phyloP scores from a whole-genome alignment of 1,284 basidiomycete genomes.

The Trichosporon ovoides region DNA sequence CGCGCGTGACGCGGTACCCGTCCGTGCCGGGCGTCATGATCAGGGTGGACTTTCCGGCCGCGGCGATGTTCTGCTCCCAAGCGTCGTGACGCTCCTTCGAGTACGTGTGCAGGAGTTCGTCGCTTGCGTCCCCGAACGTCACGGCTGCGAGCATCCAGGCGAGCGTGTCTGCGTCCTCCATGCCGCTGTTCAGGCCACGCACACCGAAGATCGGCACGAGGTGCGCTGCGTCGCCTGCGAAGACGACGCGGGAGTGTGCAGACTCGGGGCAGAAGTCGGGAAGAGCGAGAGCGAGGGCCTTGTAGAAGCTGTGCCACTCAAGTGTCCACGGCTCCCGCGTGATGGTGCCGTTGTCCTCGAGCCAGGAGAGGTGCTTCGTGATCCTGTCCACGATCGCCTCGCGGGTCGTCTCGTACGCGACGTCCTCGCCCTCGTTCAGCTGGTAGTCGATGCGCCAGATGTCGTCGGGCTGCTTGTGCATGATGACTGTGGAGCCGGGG shows the following conservation, averaged over 20 bases:
- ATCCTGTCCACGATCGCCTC: conserved; percentile 16
- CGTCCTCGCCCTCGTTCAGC: conserved; percentile 15
- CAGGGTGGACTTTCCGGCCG: conserved; percentile 17
- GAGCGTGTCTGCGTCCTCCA: conserved; percentile 21
- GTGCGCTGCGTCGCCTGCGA: conserved; percentile 21
- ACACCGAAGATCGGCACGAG: conserved; percentile 23
- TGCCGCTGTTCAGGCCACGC: conserved; percentile 20
- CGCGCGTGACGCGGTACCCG: conserved; percentile 19
- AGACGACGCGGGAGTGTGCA: conserved; percentile 14
- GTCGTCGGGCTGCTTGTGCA: conserved; percentile 25
- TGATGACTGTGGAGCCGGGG: conserved; percentile 20
- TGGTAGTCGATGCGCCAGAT: conserved; percentile 26
- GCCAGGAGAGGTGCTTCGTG: conserved; percentile 21
- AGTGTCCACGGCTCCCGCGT: conserved; percentile 23
- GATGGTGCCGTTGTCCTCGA: conserved; percentile 23
- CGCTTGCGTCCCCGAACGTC: conserved; percentile 12
- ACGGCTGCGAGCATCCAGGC: conserved; percentile 20
- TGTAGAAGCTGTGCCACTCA: conserved; percentile 23
- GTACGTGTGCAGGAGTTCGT: conserved; percentile 16
- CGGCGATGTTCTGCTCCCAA: conserved; percentile 22
- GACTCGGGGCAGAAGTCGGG: conserved; percentile 3
- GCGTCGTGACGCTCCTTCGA: conserved; percentile 20
- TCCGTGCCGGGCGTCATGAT: conserved; percentile 22
- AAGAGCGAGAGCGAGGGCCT: conserved; percentile 20
- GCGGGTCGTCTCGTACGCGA: conserved; percentile 14